Evolutionary conservation across 2,329 filamentous ascomycete species (phyloP), one percentile per base, ranked within the genome.

Genomic region (Neofusicoccum umdonicola): DNA sequence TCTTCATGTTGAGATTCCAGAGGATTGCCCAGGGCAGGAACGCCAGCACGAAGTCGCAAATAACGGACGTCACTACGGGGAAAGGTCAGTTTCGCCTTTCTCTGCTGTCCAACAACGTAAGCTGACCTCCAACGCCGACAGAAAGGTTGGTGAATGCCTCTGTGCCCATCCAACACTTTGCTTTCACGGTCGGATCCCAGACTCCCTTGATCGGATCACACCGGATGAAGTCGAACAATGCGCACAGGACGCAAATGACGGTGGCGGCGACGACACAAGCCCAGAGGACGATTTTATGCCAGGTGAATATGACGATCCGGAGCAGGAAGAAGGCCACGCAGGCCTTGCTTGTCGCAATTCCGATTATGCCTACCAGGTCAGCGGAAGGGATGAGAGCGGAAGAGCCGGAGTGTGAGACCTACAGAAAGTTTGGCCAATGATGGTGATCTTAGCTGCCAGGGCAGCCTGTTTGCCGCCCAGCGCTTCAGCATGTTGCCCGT

Each of bases 21-120:
- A 75, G 68, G 8, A 75, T 68, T 19, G 72, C 71, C 72, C 74
- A 76, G 9, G 73, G 73, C 12, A 76, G 69, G 19, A 75, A 68
- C n/a, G 73, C 74, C 37, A 76, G 70, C 45, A 74, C 71, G 51
- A 76, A 76, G 60, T 76, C 74, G 70, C 75, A 74, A 7, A 70
- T 57, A 35, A 73, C 73, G 34, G 73, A 72, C 7, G 73, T 74
- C 72, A 73, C 75, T 39, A 72, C 70, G 70, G 42, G 17, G 19
- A 22, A 15, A 7, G 1, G 6, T 50, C 11, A 35, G 42, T 19
- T 9, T 31, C 11, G 22, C 22, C 6, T 22, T 13, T 9, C 8
- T 13, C 27, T 13, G 3, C 11, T 17, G 8, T n/a, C 42, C 3
- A 37, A 19, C 2, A 22, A 8, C 4, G n/a, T 31, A 8, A 37